phyloP scores from a whole-genome alignment of 2,329 filamentous ascomycete genomes.

The Talaromyces funiculosus region DNA sequence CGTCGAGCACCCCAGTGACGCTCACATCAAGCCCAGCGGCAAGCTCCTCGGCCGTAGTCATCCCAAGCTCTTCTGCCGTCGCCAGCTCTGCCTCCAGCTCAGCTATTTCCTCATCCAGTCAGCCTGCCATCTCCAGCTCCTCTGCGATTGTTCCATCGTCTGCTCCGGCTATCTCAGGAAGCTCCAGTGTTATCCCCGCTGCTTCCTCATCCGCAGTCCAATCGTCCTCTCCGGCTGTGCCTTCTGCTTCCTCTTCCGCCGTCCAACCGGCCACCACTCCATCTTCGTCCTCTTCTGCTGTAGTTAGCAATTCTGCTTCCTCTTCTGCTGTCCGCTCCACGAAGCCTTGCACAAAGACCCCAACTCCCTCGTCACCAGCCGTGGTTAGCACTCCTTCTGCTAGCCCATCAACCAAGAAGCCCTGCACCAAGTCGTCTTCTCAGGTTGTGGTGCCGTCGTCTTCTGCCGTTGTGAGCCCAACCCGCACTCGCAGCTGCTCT shows the following conservation, averaged over 20 bases:
- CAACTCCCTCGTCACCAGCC: not conserved
- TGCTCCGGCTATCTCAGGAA: not conserved
- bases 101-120: not conserved
- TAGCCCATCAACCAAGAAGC: not conserved
- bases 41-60: not conserved
- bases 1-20: not conserved
- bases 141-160: not conserved
- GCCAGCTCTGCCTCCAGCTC: not conserved
- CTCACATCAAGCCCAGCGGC: not conserved
- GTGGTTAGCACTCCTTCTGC: not conserved
- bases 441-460: not conserved
- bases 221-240: not conserved
- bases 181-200: not conserved
- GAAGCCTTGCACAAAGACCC: not conserved
- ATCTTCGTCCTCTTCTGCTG: not conserved
- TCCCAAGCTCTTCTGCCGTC: not conserved
- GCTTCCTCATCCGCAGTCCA: not conserved
- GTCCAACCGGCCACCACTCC: not conserved
- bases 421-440: constrained; percentile 4
- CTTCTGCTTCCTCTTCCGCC: not conserved
- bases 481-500: not conserved
- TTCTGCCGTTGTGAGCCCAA: not conserved
- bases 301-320: no score
- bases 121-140: not conserved
- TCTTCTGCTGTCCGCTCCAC: not conserved